Evolutionary conservation across 2,329 filamentous ascomycete genomes (phyloP).

Genomic region (Aureobasidium sp.): DNA sequence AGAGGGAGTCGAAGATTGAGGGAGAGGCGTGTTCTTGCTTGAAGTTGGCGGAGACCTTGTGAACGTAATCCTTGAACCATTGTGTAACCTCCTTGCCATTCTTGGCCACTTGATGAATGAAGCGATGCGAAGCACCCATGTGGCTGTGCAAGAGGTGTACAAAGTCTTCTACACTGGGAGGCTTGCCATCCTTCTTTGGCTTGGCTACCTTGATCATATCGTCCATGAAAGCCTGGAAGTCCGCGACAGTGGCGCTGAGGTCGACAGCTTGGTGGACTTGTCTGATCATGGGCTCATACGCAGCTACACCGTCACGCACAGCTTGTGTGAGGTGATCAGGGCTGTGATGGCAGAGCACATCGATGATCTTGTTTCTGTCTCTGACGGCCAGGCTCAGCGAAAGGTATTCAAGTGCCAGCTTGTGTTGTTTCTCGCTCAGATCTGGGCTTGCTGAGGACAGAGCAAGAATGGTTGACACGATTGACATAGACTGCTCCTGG

Average conservation of each 20-base stretch:
- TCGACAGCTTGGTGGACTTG: constrained; percentile 64
- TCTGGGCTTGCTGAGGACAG: constrained; percentile 40
- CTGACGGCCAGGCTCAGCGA: constrained; percentile 62
- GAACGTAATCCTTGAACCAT: constrained; percentile 55
- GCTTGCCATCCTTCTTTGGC: constrained; percentile 22
- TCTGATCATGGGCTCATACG: constrained; percentile 69
- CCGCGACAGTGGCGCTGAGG: constrained; percentile 59
- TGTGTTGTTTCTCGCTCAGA: constrained; percentile 55
- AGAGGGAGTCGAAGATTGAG: constrained; percentile 19
- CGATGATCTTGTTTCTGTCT: constrained; percentile 65
- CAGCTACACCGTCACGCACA: constrained; percentile 56
- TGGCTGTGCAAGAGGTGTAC: constrained; percentile 60
- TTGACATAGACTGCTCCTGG: constrained; percentile 46
- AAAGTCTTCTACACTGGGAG: constrained; percentile 64
- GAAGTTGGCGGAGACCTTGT: constrained; percentile 53
- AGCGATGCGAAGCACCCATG: constrained; percentile 57
- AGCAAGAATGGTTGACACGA: constrained; percentile 59
- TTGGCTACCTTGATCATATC: constrained; percentile 58
- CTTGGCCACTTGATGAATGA: constrained; percentile 61
- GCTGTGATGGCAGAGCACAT: constrained; percentile 57
- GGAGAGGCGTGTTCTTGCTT: constrained; percentile 25
- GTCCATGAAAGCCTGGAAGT: constrained; percentile 60
- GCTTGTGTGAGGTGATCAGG: constrained; percentile 68
- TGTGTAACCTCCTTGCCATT: constrained; percentile 60
- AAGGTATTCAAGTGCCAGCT: constrained; percentile 61